phyloP scores from a whole-genome alignment of 352 stramenopile genomes.

The Pythium diclinum region DNA sequence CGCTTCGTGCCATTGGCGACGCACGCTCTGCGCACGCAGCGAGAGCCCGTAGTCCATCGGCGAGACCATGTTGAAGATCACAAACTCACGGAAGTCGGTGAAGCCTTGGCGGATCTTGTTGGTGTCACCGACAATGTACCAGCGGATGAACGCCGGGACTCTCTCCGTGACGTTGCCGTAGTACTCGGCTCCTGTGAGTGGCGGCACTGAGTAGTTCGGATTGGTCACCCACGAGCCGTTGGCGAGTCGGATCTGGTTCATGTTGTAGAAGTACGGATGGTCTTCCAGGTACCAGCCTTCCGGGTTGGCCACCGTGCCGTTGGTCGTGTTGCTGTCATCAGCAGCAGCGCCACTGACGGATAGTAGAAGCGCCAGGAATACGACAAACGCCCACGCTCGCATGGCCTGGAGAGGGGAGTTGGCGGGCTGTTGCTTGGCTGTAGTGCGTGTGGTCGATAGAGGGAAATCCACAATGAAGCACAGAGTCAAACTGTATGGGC shows the following conservation, averaged over 20 bases:
- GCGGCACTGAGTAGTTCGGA: constrained; percentile 17
- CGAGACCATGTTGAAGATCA: constrained; percentile 57
- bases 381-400: neutral
- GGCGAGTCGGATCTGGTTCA: constrained; percentile 35
- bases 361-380: constrained; percentile 3
- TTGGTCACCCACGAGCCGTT: constrained; percentile 39
- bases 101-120: constrained; percentile 28
- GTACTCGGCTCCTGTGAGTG: constrained; percentile 16
- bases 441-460: neutral
- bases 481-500: neutral
- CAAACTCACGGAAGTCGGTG: constrained; percentile 28
- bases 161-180: constrained; percentile 21
- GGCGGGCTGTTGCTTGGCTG: neutral
- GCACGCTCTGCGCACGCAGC: constrained; percentile 31
- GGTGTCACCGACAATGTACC: constrained; percentile 27
- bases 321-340: constrained; percentile 1
- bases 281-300: constrained; percentile 45
- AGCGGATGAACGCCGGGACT: constrained; percentile 27
- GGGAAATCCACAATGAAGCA: neutral
- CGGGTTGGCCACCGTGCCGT: constrained; percentile 10
- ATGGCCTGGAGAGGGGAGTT: neutral
- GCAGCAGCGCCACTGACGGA: neutral
- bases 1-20: constrained; percentile 35
- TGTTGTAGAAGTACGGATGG: constrained; percentile 40
- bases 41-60: constrained; percentile 40